Base-by-base conservation (phyloP, 1,284 basidiomycete species). In the Wolfiporia cocos region DNA sequence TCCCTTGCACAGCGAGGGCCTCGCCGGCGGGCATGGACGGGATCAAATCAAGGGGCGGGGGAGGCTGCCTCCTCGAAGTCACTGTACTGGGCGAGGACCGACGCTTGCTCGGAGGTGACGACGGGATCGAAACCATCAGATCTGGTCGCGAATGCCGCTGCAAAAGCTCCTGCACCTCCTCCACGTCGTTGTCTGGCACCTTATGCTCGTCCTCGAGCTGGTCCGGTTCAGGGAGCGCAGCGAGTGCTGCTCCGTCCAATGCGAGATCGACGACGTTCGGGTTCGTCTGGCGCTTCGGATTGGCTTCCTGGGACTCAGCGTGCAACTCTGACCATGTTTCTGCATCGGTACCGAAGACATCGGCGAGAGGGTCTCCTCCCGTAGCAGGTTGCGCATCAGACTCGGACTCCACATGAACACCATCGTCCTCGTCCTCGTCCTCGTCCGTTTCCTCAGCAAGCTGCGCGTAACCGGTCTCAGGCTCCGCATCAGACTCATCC, bases 261-360 rank as follows among this genome's bases (percentile, higher is more conserved):
- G 76, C 73, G 9, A 84, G 66, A 19, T 76, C 61, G 28, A 75
- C 69, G 35, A 75, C 59, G 48, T 76, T 68, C 2, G 71, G 70
- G 54, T 73, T 67, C 34, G 50, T 39, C n/a, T 53, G 53, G 32
- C 55, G 62, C 22, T 41, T 50, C 53, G 54, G 33, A 38, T 45
- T 22, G 44, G 51, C 45, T 37, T 53, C 47, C 58, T 56, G 32
- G 44, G 48, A 33, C 41, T 56, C 59, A 34, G 53, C 58, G 40
- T 65, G 75, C 37, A 83, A 66, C 40, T 74, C 73, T 44, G 67
- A 66, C 80, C 81, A 82, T 3, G 73, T 71, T 49, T 81, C 74
- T 48, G 65, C 73, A 58, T 83, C 81, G 21, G 70, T 69, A 36
- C 79, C 79, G 53, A 73, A 73, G 17, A 74, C 63, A 48, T 75